Conservation (phyloP, 208 protist genomes). For the Crithidia bombi region DNA sequence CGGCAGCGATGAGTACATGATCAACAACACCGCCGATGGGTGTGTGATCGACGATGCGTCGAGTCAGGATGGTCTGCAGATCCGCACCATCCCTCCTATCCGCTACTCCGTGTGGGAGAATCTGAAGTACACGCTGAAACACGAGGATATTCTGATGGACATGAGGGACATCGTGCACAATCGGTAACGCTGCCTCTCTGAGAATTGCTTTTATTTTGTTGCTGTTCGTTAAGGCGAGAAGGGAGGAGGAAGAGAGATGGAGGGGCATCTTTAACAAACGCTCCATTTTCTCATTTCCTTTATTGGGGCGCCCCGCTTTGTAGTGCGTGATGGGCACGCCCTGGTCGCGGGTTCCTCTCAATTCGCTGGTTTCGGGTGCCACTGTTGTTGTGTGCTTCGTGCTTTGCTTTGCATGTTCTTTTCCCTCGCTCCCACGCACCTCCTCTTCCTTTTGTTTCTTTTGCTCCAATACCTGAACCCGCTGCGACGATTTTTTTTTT, state of each 20-base stretch:
- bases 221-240: conserved; percentile 8
- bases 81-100: conserved; percentile 63
- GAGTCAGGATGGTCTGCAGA: conserved; percentile 34
- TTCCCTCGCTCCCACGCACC: no score
- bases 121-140: conserved; percentile 82
- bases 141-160: conserved; percentile 84
- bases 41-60: conserved; percentile 37
- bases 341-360: no score
- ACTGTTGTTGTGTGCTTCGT: no score
- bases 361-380: no score
- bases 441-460: not conserved
- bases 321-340: no score
- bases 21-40: conserved; percentile 24
- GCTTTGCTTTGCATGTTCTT: no score
- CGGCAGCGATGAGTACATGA: conserved; percentile 80
- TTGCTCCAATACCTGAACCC: no score
- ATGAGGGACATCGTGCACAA: conserved; percentile 79
- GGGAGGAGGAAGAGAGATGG: no score
- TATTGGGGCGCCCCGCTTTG: no score
- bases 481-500: no score
- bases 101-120: conserved; percentile 80
- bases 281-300: no score
- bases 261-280: no score
- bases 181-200: conserved; percentile 28
- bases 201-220: conserved; percentile 2